These are phyloP conservation scores for Fusarium marasasianum DNA, from an alignment of 2,329 filamentous ascomycete species.

Conservation along the genomic window DNA sequence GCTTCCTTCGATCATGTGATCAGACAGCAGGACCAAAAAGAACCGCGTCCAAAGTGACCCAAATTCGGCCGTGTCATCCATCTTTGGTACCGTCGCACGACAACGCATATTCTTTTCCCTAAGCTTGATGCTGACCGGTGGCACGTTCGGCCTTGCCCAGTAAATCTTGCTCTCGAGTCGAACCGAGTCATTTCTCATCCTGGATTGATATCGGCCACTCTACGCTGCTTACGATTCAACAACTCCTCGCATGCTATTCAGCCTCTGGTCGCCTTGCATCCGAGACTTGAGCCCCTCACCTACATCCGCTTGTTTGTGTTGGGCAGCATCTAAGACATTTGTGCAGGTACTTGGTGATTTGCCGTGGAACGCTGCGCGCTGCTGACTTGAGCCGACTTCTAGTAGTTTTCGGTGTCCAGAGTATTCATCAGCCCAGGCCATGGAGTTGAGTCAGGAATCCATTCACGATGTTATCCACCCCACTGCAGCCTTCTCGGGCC, in stretches of 20 bases:
- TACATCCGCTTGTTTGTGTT: conserved; percentile 17
- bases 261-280: conserved; percentile 28
- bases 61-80: conserved; percentile 33
- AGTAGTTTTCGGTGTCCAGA: conserved; percentile 7
- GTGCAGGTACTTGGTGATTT: conserved; percentile 31
- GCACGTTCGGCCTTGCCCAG: conserved; percentile 5
- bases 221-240: conserved; percentile 16
- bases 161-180: neutral
- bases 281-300: conserved; percentile 28
- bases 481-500: conserved; percentile 60
- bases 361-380: conserved; percentile 23
- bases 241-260: conserved; percentile 6
- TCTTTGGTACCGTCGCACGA: conserved; percentile 33
- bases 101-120: conserved; percentile 6
- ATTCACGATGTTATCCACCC: conserved; percentile 68
- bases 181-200: neutral
- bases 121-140: conserved; percentile 9
- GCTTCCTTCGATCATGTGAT: conserved; percentile 41
- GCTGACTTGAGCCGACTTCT: conserved; percentile 15
- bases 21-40: conserved; percentile 20
- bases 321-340: conserved; percentile 34
- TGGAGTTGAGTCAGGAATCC: conserved; percentile 63
- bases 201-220: conserved; percentile 14
- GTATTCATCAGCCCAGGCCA: conserved; percentile 42
- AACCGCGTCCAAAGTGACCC: conserved; percentile 16